These are phyloP conservation scores for Sherardia arvensis DNA, from an alignment of 257 asterid species.

Conservation along the genomic window DNA sequence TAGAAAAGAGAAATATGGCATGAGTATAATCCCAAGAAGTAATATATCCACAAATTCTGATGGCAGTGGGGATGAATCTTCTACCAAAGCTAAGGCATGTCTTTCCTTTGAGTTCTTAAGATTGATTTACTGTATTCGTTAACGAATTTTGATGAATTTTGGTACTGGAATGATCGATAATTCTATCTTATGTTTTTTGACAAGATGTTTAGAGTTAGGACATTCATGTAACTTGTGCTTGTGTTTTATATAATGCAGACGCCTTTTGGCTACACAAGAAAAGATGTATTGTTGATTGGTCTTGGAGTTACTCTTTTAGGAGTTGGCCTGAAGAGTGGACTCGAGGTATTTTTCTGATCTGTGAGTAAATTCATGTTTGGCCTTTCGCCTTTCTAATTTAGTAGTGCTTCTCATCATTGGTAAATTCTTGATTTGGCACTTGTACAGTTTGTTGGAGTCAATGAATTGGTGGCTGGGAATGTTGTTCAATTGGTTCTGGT, in stretches of 20 bases:
- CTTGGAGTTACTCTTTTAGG: conserved; percentile 68
- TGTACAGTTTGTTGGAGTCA: conserved; percentile 73
- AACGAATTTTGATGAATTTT: neutral
- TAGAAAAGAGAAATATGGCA: conserved; percentile 22
- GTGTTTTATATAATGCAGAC: conserved; percentile 32
- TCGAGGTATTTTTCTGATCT: conserved; percentile 50
- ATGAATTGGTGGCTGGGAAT: conserved; percentile 88
- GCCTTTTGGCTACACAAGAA: conserved; percentile 88
- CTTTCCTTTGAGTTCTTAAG: neutral
- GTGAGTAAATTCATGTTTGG: neutral
- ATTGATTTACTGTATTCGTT: neutral
- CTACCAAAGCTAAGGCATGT: conserved; percentile 41
- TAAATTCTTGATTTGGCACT: conserved; percentile 15
- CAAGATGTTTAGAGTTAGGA: neutral
- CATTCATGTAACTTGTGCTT: neutral
- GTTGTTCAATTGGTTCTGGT: conserved; percentile 87
- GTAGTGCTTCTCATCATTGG: neutral
- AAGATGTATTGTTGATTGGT: conserved; percentile 89
- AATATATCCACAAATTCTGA: conserved; percentile 36
- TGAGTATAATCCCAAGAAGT: conserved; percentile 36
- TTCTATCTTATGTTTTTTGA: neutral
- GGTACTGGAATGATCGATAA: neutral
- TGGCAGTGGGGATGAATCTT: conserved; percentile 38
- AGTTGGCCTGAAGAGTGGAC: conserved; percentile 61
- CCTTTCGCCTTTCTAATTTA: too few relatives aligned